These are phyloP conservation scores for Coemansia sp. DNA, from an alignment of 192 early-diverging fungal species.

Conservation along the genomic window DNA sequence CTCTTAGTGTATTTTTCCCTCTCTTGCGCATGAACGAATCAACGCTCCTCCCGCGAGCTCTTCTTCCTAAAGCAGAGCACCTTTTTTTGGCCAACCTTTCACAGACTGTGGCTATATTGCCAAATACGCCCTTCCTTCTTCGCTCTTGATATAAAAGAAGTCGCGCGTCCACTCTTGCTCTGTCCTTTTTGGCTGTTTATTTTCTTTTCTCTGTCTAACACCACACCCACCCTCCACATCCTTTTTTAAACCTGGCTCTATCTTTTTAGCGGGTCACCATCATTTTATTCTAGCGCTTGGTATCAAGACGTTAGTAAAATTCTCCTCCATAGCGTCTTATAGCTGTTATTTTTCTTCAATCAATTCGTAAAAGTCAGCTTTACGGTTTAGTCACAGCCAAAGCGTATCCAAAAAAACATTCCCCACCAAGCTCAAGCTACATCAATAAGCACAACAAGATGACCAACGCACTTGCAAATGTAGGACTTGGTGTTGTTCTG, in stretches of 20 bases:
- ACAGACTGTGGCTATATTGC: neutral
- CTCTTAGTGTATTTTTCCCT: neutral
- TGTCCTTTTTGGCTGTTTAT: neutral
- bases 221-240: neutral
- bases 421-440: neutral
- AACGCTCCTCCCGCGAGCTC: neutral
- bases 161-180: neutral
- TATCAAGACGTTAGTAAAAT: no score
- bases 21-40: neutral
- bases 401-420: no score
- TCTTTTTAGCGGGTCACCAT: no score
- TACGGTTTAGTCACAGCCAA: no score
- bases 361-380: no score
- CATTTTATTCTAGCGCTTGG: no score
- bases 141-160: neutral
- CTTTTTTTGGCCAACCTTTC: neutral
- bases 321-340: no score
- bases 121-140: neutral
- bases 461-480: slow-evolving; percentile 31
- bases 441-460: slow-evolving; percentile 3
- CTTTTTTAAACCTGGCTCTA: neutral
- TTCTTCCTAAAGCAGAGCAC: neutral
- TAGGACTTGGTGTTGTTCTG: slow-evolving; percentile 42
- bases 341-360: no score
- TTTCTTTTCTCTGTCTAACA: neutral